Evolutionary conservation across 805 yeast genomes (phyloP).

Genomic region (Barnettozyma siamensis): DNA sequence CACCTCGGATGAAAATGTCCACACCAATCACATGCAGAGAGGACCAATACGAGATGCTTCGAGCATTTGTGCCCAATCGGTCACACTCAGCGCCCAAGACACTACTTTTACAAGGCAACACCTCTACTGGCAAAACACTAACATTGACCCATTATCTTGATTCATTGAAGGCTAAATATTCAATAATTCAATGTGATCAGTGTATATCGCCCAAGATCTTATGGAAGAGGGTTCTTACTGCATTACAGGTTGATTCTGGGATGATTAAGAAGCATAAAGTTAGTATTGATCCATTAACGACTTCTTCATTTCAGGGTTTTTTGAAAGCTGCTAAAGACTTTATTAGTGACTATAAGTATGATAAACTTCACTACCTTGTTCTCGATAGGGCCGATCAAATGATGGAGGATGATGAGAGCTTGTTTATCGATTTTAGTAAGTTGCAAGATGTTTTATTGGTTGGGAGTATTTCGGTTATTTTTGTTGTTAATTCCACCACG

Average conservation of each 20-base stretch:
- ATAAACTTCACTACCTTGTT: constrained; percentile 19
- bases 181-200: constrained; percentile 23
- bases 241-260: constrained; percentile 13
- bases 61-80: constrained; percentile 12
- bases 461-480: constrained; percentile 17
- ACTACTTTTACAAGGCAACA: constrained; percentile 16
- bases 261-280: constrained; percentile 2
- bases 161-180: constrained; percentile 6
- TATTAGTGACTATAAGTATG: constrained; percentile 5
- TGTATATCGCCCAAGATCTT: constrained; percentile 22
- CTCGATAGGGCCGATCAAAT: constrained; percentile 23
- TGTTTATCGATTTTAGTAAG: constrained; percentile 15
- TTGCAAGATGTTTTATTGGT: constrained; percentile 16
- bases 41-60: constrained; percentile 15
- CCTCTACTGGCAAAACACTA: constrained; percentile 22
- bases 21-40: constrained; percentile 10
- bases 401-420: constrained; percentile 19
- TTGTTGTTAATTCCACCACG: constrained; percentile 12
- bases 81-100: constrained; percentile 7
- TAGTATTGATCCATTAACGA: constrained; percentile 9
- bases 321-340: constrained; percentile 14
- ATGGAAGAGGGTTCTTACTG: constrained; percentile 16
- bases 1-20: background rate
- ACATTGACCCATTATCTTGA: constrained; percentile 11
- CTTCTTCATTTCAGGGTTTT: constrained; percentile 20